Evolutionary conservation across 169 alveolate genomes (phyloP), one percentile per base, ranked within the genome.

Genomic region (Plasmodium vivax): DNA sequence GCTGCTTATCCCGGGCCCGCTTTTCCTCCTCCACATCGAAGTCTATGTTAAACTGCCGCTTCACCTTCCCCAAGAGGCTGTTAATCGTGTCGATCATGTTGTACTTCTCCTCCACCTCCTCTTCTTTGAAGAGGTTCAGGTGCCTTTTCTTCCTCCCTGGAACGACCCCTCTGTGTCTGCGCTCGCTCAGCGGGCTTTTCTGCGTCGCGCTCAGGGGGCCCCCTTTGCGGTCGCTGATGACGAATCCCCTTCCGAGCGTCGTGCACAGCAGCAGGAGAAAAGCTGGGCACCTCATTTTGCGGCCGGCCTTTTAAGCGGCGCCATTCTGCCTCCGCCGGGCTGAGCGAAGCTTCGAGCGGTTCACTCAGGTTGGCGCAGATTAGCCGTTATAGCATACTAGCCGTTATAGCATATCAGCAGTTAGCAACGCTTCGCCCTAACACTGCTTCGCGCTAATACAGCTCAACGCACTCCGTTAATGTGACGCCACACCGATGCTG

Each of bases 61-160:
- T 88, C 0, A 88, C 90, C 73, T 88, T 88, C 9, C 94, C 94
- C 54, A 88, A 79, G 84, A 88, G 73, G 47, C 94, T 88, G 54
- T 88, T 88, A 72, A 88, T 88, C 47, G 94, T 88, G 36, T 79
- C 84, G 47, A 88, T 88, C 27, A 80, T 80, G 36, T 88, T 88
- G 51, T 88, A 88, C 83, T 88, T 88, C 72, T 88, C 94, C 23
- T 88, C 94, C 19, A 88, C 94, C 83, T 88, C 94, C 73, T 88
- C 94, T 41, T 88, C 94, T 68, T 88, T 88, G 45, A 88, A 88
- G 2, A 88, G 62, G 19, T 88, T 27, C 54, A 88, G 62, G 16
- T 5, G 23, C 45, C 62, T 16, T 54, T 80, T 88, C 30, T 80
- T 80, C 8, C 47, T 34, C 16, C 34, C 34, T 3, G 56, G 51